Percentiles rank a stretch among this genome's conserved stretches.
Evolutionary conservation across 2,329 filamentous ascomycete species (phyloP).

Genomic region (Tolypocladium endophyticum): DNA sequence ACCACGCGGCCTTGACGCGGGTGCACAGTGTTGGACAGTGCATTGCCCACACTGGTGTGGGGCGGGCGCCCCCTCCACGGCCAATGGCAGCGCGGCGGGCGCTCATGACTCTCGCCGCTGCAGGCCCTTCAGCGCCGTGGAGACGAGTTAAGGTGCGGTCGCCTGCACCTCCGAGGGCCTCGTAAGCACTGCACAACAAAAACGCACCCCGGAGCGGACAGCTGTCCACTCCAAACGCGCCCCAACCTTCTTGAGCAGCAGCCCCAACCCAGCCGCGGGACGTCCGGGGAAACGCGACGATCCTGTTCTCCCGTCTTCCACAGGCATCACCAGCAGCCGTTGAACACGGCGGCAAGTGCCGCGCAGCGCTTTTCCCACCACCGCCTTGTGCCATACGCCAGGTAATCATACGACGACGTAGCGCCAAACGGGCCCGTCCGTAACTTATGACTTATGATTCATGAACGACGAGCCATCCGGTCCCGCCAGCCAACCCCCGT

Average conservation of each 20-base stretch:
- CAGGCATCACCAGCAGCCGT: not conserved
- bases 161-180: not conserved
- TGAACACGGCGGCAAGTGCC: not conserved
- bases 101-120: not conserved
- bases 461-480: not conserved
- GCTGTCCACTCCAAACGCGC: not conserved
- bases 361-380: not conserved
- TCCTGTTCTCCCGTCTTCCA: not conserved
- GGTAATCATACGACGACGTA: not conserved
- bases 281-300: not conserved
- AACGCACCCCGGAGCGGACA: not conserved
- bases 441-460: not conserved
- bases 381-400: not conserved
- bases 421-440: not conserved
- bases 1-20: no score
- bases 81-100: not conserved
- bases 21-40: no score
- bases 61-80: not conserved
- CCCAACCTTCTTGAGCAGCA: not conserved
- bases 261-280: not conserved
- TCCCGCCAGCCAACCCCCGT: not conserved
- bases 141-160: not conserved
- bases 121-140: not conserved
- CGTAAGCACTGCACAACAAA: not conserved
- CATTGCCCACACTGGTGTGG: no score